Percentiles rank a stretch among this genome's conserved stretches.
Evolutionary conservation across 306 rosid genomes (phyloP).

Genomic region (Rosa persica): DNA sequence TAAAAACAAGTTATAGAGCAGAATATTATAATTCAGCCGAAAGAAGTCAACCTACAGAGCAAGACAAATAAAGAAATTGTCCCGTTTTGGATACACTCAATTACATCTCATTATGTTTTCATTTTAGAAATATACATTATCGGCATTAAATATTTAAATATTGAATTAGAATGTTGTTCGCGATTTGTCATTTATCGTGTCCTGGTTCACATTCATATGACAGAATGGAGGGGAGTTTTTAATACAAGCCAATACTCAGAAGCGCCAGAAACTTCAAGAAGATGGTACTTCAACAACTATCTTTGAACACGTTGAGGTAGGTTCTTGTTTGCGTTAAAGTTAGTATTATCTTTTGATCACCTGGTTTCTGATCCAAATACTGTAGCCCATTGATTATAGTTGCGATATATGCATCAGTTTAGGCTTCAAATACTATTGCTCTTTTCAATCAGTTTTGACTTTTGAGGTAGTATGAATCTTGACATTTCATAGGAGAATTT

Average conservation of each 20-base stretch:
- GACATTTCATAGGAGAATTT: neutral
- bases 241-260: constrained; percentile 88
- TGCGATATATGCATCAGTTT: neutral
- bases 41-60: neutral
- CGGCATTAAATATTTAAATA: neutral
- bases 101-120: neutral
- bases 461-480: neutral
- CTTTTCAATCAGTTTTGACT: neutral
- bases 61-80: neutral
- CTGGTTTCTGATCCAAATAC: constrained; percentile 11
- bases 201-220: constrained; percentile 16
- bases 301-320: constrained; percentile 72
- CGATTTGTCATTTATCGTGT: neutral
- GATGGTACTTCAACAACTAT: constrained; percentile 35
- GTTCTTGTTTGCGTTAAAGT: constrained; percentile 29
- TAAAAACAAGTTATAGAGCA: neutral
- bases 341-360: constrained; percentile 7
- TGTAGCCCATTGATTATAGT: constrained; percentile 3
- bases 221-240: constrained; percentile 69
- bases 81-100: neutral
- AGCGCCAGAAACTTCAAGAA: constrained; percentile 66
- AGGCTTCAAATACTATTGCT: neutral
- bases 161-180: neutral
- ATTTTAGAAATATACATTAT: neutral
- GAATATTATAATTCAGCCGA: neutral